phyloP scores from a whole-genome alignment of 805 yeast genomes.

The Cyberlindnera petersonii region DNA sequence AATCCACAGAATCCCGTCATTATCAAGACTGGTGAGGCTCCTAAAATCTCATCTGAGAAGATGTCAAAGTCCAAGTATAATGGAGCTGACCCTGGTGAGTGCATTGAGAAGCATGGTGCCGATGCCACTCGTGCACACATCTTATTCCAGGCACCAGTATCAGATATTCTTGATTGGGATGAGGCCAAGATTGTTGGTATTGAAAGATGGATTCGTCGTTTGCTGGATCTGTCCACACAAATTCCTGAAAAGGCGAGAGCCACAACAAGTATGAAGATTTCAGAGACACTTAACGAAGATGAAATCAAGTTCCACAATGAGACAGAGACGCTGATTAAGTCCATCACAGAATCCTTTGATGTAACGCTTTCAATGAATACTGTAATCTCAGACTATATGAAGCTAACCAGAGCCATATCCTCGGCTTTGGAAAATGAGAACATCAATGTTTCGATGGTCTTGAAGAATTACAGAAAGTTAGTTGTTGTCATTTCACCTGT shows the following conservation, averaged over 20 bases:
- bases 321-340: constrained; percentile 41
- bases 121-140: constrained; percentile 94
- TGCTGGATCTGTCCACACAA: constrained; percentile 32
- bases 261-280: neutral
- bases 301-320: constrained; percentile 61
- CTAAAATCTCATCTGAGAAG: constrained; percentile 69
- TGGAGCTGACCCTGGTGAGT: constrained; percentile 85
- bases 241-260: constrained; percentile 12
- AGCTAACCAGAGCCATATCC: constrained; percentile 54
- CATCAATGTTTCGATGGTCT: constrained; percentile 38
- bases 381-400: constrained; percentile 86
- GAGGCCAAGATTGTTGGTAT: constrained; percentile 81
- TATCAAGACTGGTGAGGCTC: constrained; percentile 45
- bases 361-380: constrained; percentile 69
- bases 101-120: constrained; percentile 77
- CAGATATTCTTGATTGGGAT: constrained; percentile 85
- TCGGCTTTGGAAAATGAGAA: constrained; percentile 34
- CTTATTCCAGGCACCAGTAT: constrained; percentile 85
- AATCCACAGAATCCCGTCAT: constrained; percentile 43
- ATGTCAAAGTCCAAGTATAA: constrained; percentile 96
- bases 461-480: constrained; percentile 49
- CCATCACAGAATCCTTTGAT: constrained; percentile 58
- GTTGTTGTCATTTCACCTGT: constrained; percentile 72
- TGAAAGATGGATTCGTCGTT: constrained; percentile 77
- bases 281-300: constrained; percentile 26